Evolutionary conservation across 306 rosid genomes (phyloP), one percentile per base, ranked within the genome.

Genomic region (Trifolium subterraneum): DNA sequence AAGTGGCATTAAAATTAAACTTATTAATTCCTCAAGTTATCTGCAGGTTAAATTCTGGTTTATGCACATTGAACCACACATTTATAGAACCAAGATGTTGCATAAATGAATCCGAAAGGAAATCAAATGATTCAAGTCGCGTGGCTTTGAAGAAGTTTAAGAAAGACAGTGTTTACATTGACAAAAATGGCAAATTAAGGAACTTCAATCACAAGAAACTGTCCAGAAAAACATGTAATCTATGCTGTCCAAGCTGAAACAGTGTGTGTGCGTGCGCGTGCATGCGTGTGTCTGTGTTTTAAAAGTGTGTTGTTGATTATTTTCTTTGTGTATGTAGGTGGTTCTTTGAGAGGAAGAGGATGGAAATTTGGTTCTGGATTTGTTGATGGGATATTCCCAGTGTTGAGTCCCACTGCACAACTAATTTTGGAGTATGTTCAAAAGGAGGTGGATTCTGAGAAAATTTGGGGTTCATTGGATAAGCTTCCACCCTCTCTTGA

Each of bases 311-410:
- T 10, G n/a, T 72, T 76, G 22, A 10, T 3, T 52, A 1, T 13
- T 68, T 54, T 58, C 38, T 70, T 8, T 83, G 72, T 48, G 20
- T 80, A 94, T 48, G 20, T 80, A 94, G 98, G 96, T 83, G 98
- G 98, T 78, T 94, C 98, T 68, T 65, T 91, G 78, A 88, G 98
- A 80, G 97, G 98, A 68, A 75, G 85, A 52, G 96, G 98, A 56
- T 94, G 97, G 97, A 88, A 89, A 80, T 91, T 83, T 38, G 98
- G 98, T 81, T 94, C 98, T 38, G 98, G 98, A 5, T 94, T 94
- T 82, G 96, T 94, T 16, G 98, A 94, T 74, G 96, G 97, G 23
- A 84, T 91, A 66, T 94, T 94, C 72, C 98, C 95, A 0, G 93
- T 91, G 55, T 72, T 94, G 86, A 87, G 98, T 73, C 90, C 95